These are phyloP conservation scores for Didymosphaeria variabile DNA, from an alignment of 2,329 filamentous ascomycete genomes.

Conservation along the genomic window DNA sequence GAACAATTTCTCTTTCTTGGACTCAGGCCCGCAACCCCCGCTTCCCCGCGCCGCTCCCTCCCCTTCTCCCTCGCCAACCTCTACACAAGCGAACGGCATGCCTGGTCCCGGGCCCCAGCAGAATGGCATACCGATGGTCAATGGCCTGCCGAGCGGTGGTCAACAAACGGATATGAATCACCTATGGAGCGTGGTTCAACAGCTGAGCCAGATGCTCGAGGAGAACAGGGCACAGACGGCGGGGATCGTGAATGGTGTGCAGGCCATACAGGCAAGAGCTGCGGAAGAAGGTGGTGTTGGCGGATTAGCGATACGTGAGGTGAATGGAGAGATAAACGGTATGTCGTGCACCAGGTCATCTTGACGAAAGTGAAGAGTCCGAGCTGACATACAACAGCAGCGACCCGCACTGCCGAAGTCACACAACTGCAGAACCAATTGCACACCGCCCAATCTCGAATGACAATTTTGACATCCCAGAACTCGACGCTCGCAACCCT, in stretches of 20 bases:
- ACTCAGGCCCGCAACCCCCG: slow-evolving; percentile 31
- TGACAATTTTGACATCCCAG: slow-evolving; percentile 35
- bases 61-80: slow-evolving; percentile 35
- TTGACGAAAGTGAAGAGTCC: background rate
- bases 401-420: slow-evolving; percentile 43
- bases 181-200: slow-evolving; percentile 52
- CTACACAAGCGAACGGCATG: slow-evolving; percentile 41
- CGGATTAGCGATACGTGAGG: slow-evolving; percentile 32
- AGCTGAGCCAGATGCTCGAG: slow-evolving; percentile 50
- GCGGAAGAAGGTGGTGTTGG: slow-evolving; percentile 45
- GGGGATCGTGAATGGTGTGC: slow-evolving; percentile 50
- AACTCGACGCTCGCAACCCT: slow-evolving; percentile 41
- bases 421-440: slow-evolving; percentile 43
- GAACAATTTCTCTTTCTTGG: slow-evolving; percentile 52
- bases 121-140: slow-evolving; percentile 50
- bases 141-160: slow-evolving; percentile 50
- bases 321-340: slow-evolving; percentile 50
- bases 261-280: slow-evolving; percentile 48
- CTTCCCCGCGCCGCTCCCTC: slow-evolving; percentile 47
- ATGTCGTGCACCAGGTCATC: slow-evolving; percentile 15
- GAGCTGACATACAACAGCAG: slow-evolving; percentile 32
- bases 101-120: slow-evolving; percentile 31
- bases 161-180: slow-evolving; percentile 56
- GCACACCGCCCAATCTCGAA: slow-evolving; percentile 35
- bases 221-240: slow-evolving; percentile 51